Percentiles rank a stretch among this genome's conserved stretches.
Conservation (phyloP, 768 basidiomycete genomes). For the Mycena amicta region DNA sequence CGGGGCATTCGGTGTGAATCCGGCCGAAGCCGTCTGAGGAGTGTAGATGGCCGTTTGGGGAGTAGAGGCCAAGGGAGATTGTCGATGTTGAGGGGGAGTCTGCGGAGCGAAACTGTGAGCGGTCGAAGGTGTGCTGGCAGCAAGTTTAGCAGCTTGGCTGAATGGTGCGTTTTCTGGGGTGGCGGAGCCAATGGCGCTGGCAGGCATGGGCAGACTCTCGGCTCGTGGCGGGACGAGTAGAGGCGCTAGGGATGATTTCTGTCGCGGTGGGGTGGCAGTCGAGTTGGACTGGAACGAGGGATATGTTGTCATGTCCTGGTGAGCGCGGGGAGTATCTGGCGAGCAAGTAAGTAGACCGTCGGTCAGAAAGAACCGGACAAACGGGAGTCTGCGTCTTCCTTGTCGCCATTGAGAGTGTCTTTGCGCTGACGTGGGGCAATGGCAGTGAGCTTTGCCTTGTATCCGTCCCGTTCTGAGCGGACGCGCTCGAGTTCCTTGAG, state of each 20-base stretch:
- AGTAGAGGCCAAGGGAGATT: constrained; percentile 13
- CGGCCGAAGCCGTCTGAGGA: too few species aligned
- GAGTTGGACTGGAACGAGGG: constrained; percentile 30
- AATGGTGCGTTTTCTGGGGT: constrained; percentile 36
- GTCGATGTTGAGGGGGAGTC: constrained; percentile 8
- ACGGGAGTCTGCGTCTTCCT: constrained; percentile 8
- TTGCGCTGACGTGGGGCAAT: constrained; percentile 29
- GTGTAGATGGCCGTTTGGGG: constrained; percentile 23
- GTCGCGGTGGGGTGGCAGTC: constrained; percentile 24
- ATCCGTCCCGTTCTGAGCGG: constrained; percentile 75
- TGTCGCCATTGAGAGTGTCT: constrained; percentile 9
- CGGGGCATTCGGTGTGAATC: constrained; percentile 17
- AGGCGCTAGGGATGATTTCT: constrained; percentile 40
- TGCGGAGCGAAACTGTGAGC: constrained; percentile 10
- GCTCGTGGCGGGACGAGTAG: constrained; percentile 42
- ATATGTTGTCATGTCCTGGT: constrained; percentile 24
- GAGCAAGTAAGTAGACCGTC: constrained; percentile 15
- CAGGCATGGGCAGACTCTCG: constrained; percentile 36
- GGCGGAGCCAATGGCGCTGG: constrained; percentile 32
- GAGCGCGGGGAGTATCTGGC: constrained; percentile 24
- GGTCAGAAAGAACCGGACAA: constrained; percentile 1
- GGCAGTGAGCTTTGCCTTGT: constrained; percentile 49
- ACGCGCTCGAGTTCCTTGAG: constrained; percentile 87
- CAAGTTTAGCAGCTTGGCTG: constrained; percentile 4
- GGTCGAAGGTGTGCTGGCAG: constrained; percentile 8